phyloP scores from a whole-genome alignment of 1,284 basidiomycete genomes.

The Rhizoctonia solani region DNA sequence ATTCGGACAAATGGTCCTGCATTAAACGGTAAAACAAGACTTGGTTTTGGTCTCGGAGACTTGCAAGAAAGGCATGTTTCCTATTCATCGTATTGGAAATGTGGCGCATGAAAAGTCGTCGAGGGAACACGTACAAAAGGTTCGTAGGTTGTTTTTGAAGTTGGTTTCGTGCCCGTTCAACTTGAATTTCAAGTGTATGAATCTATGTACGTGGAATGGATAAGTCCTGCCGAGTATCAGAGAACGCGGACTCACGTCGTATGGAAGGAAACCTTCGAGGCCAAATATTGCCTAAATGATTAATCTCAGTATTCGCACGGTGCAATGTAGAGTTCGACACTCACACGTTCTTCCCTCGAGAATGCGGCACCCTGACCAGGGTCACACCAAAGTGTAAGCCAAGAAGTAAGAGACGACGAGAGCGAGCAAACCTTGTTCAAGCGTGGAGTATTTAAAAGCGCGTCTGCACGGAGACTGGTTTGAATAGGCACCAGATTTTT shows the following conservation, averaged over 20 bases:
- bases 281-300: constrained; percentile 45
- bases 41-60: constrained; percentile 72
- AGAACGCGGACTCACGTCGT: constrained; percentile 49
- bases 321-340: neutral
- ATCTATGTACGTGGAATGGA: neutral
- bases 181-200: constrained; percentile 30
- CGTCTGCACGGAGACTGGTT: constrained; percentile 42
- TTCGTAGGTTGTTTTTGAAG: constrained; percentile 33
- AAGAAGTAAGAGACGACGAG: constrained; percentile 13
- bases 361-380: constrained; percentile 51
- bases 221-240: neutral
- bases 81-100: constrained; percentile 49
- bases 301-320: constrained; percentile 3
- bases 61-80: constrained; percentile 72
- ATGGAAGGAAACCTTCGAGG: constrained; percentile 55
- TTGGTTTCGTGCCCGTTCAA: constrained; percentile 20
- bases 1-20: constrained; percentile 64
- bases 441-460: constrained; percentile 46
- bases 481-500: constrained; percentile 34
- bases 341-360: constrained; percentile 48
- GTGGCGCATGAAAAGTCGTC: neutral
- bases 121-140: constrained; percentile 9
- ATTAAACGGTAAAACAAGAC: constrained; percentile 73
- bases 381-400: neutral
- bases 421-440: constrained; percentile 41